phyloP scores from a whole-genome alignment of 2,329 filamentous ascomycete species.

The Trichoderma atroviride region DNA sequence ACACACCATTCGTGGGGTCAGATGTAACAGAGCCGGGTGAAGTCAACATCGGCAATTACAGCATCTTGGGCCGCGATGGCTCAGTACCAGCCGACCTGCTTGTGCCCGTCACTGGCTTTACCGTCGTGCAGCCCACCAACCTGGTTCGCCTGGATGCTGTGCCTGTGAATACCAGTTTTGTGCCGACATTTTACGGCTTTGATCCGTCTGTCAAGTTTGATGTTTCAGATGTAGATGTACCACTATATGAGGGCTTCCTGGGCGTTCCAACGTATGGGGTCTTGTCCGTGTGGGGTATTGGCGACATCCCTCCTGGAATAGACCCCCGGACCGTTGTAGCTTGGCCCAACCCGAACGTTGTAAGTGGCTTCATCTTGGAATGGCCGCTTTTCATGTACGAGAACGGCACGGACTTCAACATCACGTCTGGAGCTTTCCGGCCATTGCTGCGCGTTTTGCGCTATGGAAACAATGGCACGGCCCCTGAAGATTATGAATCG shows the following conservation, averaged over 20 bases:
- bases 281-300: not conserved
- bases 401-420: not conserved
- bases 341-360: not conserved
- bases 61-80: conserved; percentile 2
- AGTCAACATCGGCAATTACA: conserved; percentile 7
- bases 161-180: not conserved
- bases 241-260: not conserved
- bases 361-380: not conserved
- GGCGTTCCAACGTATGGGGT: not conserved
- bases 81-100: not conserved
- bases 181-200: not conserved
- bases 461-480: conserved; percentile 1
- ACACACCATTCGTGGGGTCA: not conserved
- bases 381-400: conserved; percentile 1
- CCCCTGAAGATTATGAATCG: not conserved
- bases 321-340: not conserved
- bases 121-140: not conserved
- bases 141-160: not conserved
- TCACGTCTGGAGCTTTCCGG: conserved; percentile 11
- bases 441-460: conserved; percentile 10
- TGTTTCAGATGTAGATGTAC: not conserved
- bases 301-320: not conserved
- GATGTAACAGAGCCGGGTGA: not conserved
- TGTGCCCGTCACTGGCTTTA: not conserved
- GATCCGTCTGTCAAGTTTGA: not conserved